Conservation (phyloP, 495 filamentous ascomycete species). For the Aspergillus sparsus region DNA sequence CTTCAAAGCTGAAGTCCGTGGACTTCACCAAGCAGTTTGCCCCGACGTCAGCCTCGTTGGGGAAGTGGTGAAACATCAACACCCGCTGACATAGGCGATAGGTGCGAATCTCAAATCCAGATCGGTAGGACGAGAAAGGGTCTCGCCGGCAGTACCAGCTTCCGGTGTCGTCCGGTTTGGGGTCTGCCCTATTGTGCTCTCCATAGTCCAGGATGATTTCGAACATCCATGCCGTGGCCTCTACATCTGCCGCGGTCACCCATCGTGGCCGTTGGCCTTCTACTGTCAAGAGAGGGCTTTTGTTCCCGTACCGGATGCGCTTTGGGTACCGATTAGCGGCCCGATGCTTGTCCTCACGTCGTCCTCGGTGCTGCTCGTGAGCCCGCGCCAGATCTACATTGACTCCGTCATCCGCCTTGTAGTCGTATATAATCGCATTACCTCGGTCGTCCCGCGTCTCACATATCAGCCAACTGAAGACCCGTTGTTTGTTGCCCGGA, state of each 20-base stretch:
- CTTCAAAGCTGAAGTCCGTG: slow-evolving; percentile 1
- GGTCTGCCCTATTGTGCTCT: not conserved
- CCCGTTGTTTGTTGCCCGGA: not conserved
- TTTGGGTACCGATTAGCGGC: slow-evolving; percentile 6
- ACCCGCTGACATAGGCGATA: slow-evolving; percentile 15
- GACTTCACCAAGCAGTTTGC: slow-evolving; percentile 1
- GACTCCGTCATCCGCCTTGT: slow-evolving; percentile 9
- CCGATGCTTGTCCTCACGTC: not conserved
- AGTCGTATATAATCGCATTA: not conserved
- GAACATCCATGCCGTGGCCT: slow-evolving; percentile 11
- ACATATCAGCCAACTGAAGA: slow-evolving; percentile 8
- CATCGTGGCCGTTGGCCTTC: not conserved
- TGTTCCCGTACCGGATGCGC: slow-evolving; percentile 8
- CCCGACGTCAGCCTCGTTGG: not conserved
- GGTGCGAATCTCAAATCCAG: slow-evolving; percentile 14
- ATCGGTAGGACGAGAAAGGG: not conserved
- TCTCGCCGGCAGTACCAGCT: not conserved
- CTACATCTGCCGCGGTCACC: not conserved
- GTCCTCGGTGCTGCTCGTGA: not conserved
- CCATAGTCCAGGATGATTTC: slow-evolving; percentile 11
- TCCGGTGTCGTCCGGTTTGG: not conserved
- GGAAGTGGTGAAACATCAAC: slow-evolving; percentile 16
- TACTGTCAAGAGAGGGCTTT: not conserved
- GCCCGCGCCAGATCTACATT: not conserved
- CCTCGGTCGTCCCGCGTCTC: slow-evolving; percentile 1